Percentiles rank a stretch among this genome's conserved stretches.
phyloP scores from a whole-genome alignment of 2,329 filamentous ascomycete genomes.

The Phaeosphaeria sp. region DNA sequence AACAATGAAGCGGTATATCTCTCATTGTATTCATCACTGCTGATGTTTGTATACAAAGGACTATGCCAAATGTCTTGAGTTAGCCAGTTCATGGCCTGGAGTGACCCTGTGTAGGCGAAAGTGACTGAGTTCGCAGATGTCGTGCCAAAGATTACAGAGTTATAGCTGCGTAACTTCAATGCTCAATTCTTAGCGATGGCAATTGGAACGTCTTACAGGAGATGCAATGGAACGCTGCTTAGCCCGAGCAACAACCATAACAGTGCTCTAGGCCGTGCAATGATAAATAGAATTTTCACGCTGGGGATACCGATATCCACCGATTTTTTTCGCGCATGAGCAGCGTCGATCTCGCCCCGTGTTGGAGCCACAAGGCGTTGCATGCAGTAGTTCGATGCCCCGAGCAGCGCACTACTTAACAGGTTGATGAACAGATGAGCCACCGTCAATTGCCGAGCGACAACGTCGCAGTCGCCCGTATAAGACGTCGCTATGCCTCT shows the following conservation, averaged over 20 bases:
- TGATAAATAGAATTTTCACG: conserved; percentile 43
- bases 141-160: conserved; percentile 27
- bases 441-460: not conserved
- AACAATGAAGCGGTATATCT: not conserved
- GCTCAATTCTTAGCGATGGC: not conserved
- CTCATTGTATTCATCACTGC: not conserved
- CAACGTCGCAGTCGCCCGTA: conserved; percentile 24
- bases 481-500: conserved; percentile 16
- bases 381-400: conserved; percentile 60
- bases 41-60: not conserved
- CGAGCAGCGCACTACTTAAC: conserved; percentile 54
- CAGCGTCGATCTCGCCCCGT: conserved; percentile 56
- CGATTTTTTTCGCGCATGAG: conserved; percentile 52
- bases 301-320: conserved; percentile 52
- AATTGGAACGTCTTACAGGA: conserved; percentile 10
- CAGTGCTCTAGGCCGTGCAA: not conserved
- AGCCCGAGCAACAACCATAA: conserved; percentile 16
- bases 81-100: not conserved
- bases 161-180: conserved; percentile 18
- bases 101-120: not conserved
- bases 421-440: conserved; percentile 58
- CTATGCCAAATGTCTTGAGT: not conserved
- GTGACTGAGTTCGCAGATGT: conserved; percentile 12
- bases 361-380: conserved; percentile 60
- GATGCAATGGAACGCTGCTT: conserved; percentile 18